phyloP scores from a whole-genome alignment of 805 yeast genomes.

The Blastobotrys parvus region DNA sequence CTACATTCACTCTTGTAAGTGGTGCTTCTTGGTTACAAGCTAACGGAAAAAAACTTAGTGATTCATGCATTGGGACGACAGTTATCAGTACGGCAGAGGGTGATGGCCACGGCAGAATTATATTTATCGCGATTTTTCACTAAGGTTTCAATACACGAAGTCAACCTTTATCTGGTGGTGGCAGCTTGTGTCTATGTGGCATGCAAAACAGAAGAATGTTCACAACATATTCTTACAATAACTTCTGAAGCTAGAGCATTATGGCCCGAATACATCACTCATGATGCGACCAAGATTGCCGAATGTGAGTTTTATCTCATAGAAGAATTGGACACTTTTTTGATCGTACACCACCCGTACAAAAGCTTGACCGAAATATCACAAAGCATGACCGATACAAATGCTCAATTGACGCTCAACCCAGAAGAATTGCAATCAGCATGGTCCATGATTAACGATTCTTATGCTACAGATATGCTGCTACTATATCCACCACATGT shows the following conservation, averaged over 20 bases:
- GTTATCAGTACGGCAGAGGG: conserved; percentile 69
- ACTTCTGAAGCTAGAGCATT: conserved; percentile 76
- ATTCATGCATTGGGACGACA: conserved; percentile 72
- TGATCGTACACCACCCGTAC: conserved; percentile 36
- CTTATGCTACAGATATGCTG: conserved; percentile 80
- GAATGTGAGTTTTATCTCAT: conserved; percentile 92
- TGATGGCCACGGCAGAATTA: conserved; percentile 81
- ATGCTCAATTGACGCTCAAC: conserved; percentile 33
- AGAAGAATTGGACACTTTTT: conserved; percentile 57
- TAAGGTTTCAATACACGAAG: conserved; percentile 64
- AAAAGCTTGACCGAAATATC: conserved; percentile 27
- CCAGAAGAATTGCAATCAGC: conserved; percentile 63
- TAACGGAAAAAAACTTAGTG: conserved; percentile 23
- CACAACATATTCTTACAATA: conserved; percentile 82
- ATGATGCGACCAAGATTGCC: conserved; percentile 83
- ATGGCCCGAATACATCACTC: conserved; percentile 94
- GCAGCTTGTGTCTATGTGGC: conserved; percentile 85
- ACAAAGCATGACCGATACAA: conserved; percentile 46
- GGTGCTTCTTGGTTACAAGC: not conserved
- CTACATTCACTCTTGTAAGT: conserved; percentile 52
- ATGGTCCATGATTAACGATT: conserved; percentile 87
- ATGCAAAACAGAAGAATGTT: conserved; percentile 91
- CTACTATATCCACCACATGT: conserved; percentile 83
- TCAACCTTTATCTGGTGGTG: conserved; percentile 70
- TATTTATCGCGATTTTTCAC: conserved; percentile 73